Conservation (phyloP, 257 asterid species). For the Scutellaria barbata region DNA sequence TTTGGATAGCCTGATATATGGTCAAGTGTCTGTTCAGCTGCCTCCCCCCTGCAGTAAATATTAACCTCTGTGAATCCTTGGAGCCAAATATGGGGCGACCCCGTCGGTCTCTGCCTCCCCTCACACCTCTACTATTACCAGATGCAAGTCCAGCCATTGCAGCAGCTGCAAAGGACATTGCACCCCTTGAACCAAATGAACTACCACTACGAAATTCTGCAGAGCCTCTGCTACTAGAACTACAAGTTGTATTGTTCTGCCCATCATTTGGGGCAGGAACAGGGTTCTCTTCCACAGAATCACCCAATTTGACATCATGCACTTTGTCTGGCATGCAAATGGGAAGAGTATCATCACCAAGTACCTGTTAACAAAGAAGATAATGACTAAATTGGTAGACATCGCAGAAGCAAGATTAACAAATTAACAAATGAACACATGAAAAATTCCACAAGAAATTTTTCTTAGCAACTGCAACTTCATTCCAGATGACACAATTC, state of each 20-base stretch:
- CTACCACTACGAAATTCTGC: slow-evolving; percentile 75
- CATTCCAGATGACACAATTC: not conserved
- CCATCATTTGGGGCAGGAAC: slow-evolving; percentile 58
- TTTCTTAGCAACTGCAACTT: slow-evolving; percentile 17
- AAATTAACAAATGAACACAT: not conserved
- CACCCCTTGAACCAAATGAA: slow-evolving; percentile 88
- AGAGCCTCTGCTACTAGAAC: slow-evolving; percentile 84
- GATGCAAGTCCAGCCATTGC: slow-evolving; percentile 98
- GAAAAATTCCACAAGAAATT: not conserved
- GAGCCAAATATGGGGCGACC: slow-evolving; percentile 68
- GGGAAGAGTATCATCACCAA: slow-evolving; percentile 75
- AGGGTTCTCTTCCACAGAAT: slow-evolving; percentile 63
- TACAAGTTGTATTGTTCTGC: slow-evolving; percentile 62
- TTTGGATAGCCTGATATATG: slow-evolving; percentile 91
- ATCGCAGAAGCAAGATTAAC: not conserved
- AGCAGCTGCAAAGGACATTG: slow-evolving; percentile 98
- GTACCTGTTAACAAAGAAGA: slow-evolving; percentile 57
- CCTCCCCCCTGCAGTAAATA: slow-evolving; percentile 84
- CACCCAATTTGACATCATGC: slow-evolving; percentile 89
- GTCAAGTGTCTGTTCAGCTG: slow-evolving; percentile 81
- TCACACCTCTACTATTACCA: slow-evolving; percentile 74
- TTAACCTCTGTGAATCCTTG: slow-evolving; percentile 63
- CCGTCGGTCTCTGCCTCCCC: slow-evolving; percentile 75
- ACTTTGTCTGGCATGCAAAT: slow-evolving; percentile 81
- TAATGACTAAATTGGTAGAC: not conserved